Evolutionary conservation across 176 grass and related monocot species (phyloP).

Genomic region (Avena insularis): DNA sequence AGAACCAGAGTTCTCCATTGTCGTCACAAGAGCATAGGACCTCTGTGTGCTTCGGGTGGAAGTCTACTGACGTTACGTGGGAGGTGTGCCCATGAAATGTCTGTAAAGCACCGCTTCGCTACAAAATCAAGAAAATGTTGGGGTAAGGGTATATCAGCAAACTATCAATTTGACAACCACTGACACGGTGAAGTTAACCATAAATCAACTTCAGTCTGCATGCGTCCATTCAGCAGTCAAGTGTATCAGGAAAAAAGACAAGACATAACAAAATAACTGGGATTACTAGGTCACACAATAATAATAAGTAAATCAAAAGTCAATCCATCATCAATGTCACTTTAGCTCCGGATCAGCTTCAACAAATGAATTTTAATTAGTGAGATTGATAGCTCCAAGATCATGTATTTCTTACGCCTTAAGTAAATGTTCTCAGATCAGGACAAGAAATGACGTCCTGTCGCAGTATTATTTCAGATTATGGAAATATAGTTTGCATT

Average conservation of each 20-base stretch:
- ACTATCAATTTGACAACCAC: slow-evolving; percentile 1
- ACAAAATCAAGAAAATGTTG: slow-evolving; percentile 24
- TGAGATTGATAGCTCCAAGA: neutral
- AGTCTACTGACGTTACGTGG: slow-evolving; percentile 75
- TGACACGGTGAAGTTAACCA: neutral
- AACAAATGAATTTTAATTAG: slow-evolving; percentile 10
- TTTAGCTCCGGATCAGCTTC: slow-evolving; percentile 7
- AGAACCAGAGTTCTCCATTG: slow-evolving; percentile 77
- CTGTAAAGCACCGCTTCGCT: slow-evolving; percentile 61
- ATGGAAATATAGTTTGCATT: slow-evolving; percentile 16
- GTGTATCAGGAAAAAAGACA: neutral
- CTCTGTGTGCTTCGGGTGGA: slow-evolving; percentile 67
- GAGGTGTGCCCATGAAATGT: slow-evolving; percentile 64
- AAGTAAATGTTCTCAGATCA: slow-evolving; percentile 13
- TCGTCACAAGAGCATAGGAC: slow-evolving; percentile 69
- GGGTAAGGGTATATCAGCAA: slow-evolving; percentile 21
- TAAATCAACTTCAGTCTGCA: neutral
- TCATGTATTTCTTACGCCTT: neutral
- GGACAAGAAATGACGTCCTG: neutral
- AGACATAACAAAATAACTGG: neutral
- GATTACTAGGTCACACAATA: neutral
- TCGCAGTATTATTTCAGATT: slow-evolving; percentile 17
- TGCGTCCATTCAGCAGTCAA: slow-evolving; percentile 4
- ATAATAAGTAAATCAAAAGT: neutral
- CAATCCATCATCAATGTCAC: neutral